Conservation (phyloP, 768 basidiomycete species). For the Ramaria rubella region DNA sequence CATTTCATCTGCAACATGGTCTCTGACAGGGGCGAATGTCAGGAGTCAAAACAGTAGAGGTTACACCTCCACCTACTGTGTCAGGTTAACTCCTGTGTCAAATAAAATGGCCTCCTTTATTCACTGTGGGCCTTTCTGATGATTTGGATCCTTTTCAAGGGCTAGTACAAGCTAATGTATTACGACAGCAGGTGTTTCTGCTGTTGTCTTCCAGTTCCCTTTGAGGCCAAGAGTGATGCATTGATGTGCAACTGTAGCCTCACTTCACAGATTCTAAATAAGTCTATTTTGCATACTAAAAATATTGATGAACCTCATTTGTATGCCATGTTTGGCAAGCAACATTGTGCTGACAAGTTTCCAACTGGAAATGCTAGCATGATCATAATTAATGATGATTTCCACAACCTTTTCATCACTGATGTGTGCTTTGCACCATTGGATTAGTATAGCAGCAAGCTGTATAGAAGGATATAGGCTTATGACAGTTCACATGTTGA, state of each 20-base stretch:
- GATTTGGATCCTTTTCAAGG: background rate
- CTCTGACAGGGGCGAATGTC: background rate
- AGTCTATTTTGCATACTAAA: background rate
- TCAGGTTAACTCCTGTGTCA: background rate
- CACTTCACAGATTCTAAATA: background rate
- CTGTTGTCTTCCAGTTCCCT: background rate
- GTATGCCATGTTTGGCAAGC: background rate
- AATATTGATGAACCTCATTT: background rate
- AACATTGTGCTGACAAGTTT: background rate
- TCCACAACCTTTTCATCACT: background rate
- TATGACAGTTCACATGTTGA: too few relatives aligned
- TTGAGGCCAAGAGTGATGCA: background rate
- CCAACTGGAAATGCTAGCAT: background rate
- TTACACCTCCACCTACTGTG: background rate
- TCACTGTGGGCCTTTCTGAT: background rate
- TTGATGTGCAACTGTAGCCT: background rate
- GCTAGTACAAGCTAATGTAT: background rate
- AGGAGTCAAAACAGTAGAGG: background rate
- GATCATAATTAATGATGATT: background rate
- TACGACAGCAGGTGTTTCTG: background rate
- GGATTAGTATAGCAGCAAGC: too few relatives aligned
- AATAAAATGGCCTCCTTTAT: background rate
- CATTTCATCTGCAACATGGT: background rate
- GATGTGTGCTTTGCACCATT: background rate
- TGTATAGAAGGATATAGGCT: too few relatives aligned